phyloP scores from a whole-genome alignment of 2,329 filamentous ascomycete species.

The Cercospora zeina region DNA sequence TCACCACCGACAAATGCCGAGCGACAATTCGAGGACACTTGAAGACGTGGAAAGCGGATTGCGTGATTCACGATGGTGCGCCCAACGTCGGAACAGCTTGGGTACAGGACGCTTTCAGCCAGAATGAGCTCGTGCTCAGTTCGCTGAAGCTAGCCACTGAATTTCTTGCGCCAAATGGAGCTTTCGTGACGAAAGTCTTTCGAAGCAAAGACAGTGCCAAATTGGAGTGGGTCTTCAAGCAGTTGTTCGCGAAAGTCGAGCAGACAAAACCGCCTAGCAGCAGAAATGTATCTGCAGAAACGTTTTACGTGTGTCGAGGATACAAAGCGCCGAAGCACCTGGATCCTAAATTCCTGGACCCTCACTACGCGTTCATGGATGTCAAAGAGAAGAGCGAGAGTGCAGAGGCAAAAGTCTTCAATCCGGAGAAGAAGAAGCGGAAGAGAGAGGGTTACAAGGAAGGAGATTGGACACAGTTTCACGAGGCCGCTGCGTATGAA shows the following conservation, averaged over 20 bases:
- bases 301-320: conserved; percentile 94
- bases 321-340: conserved; percentile 94
- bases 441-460: conserved; percentile 98
- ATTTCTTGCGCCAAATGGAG: conserved; percentile 84
- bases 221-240: conserved; percentile 95
- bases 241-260: conserved; percentile 91
- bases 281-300: conserved; percentile 94
- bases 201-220: conserved; percentile 96
- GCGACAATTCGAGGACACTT: conserved; percentile 84
- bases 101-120: conserved; percentile 97
- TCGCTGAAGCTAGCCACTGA: conserved; percentile 92
- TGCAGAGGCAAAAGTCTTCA: conserved; percentile 97
- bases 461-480: conserved; percentile 88
- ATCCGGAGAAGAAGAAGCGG: conserved; percentile 94
- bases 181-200: conserved; percentile 97
- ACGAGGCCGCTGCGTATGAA: conserved; percentile 82
- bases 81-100: conserved; percentile 97
- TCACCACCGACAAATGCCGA: conserved; percentile 94
- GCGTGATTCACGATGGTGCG: conserved; percentile 92
- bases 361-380: conserved; percentile 87
- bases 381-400: conserved; percentile 82
- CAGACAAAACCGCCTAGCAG: conserved; percentile 96
- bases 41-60: conserved; percentile 95
- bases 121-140: conserved; percentile 88
- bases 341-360: conserved; percentile 89